These are phyloP conservation scores for Saccharomyces hybrid DNA, from an alignment of 1,139 yeast genomes.

Conservation along the genomic window DNA sequence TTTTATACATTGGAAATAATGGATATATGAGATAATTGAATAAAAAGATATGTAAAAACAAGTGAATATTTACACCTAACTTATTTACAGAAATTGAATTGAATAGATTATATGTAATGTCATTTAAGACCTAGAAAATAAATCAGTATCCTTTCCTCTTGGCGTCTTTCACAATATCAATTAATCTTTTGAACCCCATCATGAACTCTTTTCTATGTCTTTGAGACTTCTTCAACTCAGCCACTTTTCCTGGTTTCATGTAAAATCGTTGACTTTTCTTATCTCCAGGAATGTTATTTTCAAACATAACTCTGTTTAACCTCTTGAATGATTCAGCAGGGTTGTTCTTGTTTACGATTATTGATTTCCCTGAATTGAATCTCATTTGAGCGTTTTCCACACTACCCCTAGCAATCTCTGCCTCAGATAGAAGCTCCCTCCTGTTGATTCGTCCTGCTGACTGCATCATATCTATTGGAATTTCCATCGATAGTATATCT, in stretches of 20 bases:
- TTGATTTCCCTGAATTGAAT: not conserved
- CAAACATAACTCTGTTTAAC: constrained; percentile 32
- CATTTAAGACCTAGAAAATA: not conserved
- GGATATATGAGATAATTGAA: not conserved
- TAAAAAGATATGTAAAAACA: not conserved
- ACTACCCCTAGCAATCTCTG: not conserved
- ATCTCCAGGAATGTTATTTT: constrained; percentile 36
- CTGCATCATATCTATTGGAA: not conserved
- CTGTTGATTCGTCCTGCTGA: constrained; percentile 1
- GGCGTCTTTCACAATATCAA: constrained; percentile 43
- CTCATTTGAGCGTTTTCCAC: constrained; percentile 2
- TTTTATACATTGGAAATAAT: not conserved
- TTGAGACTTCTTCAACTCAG: constrained; percentile 37
- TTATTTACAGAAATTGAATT: not conserved
- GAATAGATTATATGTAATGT: not conserved
- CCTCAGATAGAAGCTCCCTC: not conserved
- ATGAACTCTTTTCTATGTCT: constrained; percentile 42
- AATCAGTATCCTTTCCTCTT: constrained; percentile 45
- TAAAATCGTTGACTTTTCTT: constrained; percentile 38
- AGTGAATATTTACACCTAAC: not conserved
- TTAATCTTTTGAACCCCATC: constrained; percentile 41
- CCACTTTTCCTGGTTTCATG: constrained; percentile 42
- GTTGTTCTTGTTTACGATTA: not conserved
- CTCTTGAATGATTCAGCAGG: constrained; percentile 33
- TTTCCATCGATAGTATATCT: not conserved